A percentile compares a stretch with the other conserved stretches of the same genome.
Evolutionary conservation across 306 rosid genomes (phyloP).

Genomic region (Rosa multiflora): DNA sequence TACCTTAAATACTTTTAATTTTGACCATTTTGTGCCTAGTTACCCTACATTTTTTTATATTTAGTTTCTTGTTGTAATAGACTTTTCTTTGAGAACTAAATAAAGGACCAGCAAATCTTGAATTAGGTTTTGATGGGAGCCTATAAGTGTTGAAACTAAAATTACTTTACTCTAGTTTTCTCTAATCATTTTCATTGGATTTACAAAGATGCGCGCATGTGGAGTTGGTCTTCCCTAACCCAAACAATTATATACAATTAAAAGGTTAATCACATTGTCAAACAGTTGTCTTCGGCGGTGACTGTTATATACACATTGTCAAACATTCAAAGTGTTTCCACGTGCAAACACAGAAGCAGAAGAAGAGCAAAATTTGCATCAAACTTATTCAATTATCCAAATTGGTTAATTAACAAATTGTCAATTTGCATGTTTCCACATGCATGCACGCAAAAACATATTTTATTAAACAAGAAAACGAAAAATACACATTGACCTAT

Average conservation of each 20-base stretch:
- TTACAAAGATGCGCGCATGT: background rate
- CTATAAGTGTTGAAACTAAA: background rate
- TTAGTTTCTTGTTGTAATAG: background rate
- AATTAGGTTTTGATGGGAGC: background rate
- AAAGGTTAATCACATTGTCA: background rate
- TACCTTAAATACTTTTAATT: too few species aligned
- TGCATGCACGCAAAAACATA: slow-evolving; percentile 4
- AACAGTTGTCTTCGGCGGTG: background rate
- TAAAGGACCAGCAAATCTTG: too few species aligned
- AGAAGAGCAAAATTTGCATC: background rate
- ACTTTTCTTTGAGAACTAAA: too few species aligned
- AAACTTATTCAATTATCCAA: background rate
- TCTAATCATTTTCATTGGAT: background rate
- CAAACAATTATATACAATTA: background rate
- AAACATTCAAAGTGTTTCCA: background rate
- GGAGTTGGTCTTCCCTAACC: slow-evolving; percentile 5
- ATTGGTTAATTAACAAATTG: background rate
- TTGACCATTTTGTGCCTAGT: too few species aligned
- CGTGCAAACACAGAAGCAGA: background rate
- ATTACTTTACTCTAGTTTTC: background rate
- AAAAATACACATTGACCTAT: background rate
- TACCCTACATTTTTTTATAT: too few species aligned
- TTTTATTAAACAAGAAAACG: background rate
- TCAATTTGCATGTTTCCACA: background rate
- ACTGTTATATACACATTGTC: background rate